Evolutionary conservation across 495 filamentous ascomycete species (phyloP).

Genomic region (Neurospora sp.): DNA sequence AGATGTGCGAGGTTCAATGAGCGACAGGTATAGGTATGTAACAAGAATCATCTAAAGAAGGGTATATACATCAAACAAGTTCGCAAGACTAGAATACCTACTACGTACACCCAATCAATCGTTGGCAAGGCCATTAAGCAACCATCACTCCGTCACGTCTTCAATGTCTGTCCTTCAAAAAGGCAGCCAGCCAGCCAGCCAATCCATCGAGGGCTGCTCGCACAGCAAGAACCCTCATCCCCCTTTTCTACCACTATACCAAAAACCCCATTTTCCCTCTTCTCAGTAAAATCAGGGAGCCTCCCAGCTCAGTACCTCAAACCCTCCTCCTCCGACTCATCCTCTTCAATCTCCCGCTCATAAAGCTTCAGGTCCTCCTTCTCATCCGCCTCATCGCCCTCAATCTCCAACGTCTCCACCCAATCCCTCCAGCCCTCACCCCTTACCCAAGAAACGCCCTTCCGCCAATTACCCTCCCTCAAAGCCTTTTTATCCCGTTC

Average conservation of each 20-base stretch:
- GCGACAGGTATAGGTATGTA: neutral
- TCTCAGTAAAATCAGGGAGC: neutral
- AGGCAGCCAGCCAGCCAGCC: neutral
- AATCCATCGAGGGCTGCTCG: neutral
- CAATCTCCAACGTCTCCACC: conserved; percentile 25
- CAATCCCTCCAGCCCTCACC: conserved; percentile 46
- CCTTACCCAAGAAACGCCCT: conserved; percentile 61
- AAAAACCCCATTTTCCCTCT: neutral
- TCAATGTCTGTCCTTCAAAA: neutral
- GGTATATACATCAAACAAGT: neutral
- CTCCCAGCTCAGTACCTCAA: neutral
- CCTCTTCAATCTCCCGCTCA: neutral
- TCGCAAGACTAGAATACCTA: neutral
- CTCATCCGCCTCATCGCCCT: conserved; percentile 23
- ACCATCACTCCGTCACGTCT: neutral
- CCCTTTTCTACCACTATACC: neutral
- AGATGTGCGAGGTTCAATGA: neutral
- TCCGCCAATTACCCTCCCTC: conserved; percentile 56
- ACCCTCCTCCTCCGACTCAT: neutral
- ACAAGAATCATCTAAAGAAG: neutral
- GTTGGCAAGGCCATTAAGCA: neutral
- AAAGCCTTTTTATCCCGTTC: conserved; percentile 60
- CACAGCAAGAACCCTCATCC: neutral
- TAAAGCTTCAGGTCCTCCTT: conserved; percentile 7
- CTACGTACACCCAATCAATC: neutral